Percentiles rank a stretch among this genome's conserved stretches.
These are phyloP conservation scores for Floccularia luteovirens DNA, from an alignment of 768 basidiomycete genomes.

Conservation along the genomic window DNA sequence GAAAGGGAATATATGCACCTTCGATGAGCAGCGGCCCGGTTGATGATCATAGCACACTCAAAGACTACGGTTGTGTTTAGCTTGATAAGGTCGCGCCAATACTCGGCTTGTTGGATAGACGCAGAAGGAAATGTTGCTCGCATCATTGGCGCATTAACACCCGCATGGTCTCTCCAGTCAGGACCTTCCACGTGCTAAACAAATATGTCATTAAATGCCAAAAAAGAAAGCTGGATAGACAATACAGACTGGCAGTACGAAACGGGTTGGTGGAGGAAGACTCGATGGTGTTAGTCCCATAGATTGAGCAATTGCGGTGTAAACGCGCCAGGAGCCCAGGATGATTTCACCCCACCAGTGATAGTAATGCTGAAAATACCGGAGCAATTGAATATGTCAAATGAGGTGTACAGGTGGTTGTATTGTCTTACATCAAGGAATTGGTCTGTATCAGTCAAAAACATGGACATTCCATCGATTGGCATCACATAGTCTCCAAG, in stretches of 20 bases:
- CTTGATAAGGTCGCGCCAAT: conserved; percentile 54
- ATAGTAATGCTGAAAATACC: conserved; percentile 20
- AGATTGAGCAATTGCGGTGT: conserved; percentile 8
- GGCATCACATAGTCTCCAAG: conserved; percentile 9
- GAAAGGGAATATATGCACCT: conserved; percentile 17
- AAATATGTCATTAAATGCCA: background rate
- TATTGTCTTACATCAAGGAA: conserved; percentile 10
- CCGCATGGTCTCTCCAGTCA: conserved; percentile 54
- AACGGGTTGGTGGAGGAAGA: conserved; percentile 12
- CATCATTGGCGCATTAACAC: conserved; percentile 56
- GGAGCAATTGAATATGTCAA: background rate
- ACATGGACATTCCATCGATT: conserved; percentile 10
- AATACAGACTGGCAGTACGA: conserved; percentile 21
- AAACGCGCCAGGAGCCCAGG: conserved; percentile 24
- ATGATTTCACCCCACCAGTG: conserved; percentile 30
- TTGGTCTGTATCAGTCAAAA: conserved; percentile 11
- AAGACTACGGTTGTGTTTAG: conserved; percentile 47
- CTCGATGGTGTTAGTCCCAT: background rate
- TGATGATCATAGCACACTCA: conserved; percentile 51
- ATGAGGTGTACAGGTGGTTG: conserved; percentile 1
- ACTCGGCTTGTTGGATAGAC: conserved; percentile 46
- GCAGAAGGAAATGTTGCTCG: conserved; percentile 56
- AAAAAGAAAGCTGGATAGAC: background rate
- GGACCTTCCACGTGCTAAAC: conserved; percentile 15
- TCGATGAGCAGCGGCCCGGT: conserved; percentile 54